Evolutionary conservation across 1,284 basidiomycete species (phyloP).

Genomic region (Salmacisia buchloeana): DNA sequence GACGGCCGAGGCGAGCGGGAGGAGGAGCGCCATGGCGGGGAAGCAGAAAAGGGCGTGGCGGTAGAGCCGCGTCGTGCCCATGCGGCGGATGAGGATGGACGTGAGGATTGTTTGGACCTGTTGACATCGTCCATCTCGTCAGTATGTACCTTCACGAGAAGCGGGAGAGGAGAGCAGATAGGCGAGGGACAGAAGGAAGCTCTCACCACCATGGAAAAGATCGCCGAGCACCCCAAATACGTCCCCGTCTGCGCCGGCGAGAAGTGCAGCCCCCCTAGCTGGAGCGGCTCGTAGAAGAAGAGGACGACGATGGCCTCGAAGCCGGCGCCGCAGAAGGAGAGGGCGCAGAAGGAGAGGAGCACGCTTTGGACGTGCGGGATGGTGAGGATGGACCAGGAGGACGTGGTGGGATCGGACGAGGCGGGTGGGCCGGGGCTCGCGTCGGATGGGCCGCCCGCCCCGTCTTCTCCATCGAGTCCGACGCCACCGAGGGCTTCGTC

Average conservation of each 20-base stretch:
- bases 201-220: slow-evolving; percentile 27
- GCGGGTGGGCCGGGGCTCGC: too few relatives aligned
- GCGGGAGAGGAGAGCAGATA: slow-evolving; percentile 16
- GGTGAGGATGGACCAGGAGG: slow-evolving; percentile 13
- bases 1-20: slow-evolving; percentile 27
- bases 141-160: slow-evolving; percentile 21
- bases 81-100: background rate
- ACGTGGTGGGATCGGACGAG: background rate
- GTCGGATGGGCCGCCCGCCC: too few relatives aligned
- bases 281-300: slow-evolving; percentile 27
- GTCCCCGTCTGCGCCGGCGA: slow-evolving; percentile 25
- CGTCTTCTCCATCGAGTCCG: too few relatives aligned
- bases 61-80: slow-evolving; percentile 25
- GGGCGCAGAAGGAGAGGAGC: slow-evolving; percentile 22
- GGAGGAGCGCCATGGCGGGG: slow-evolving; percentile 23
- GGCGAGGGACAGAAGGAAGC: slow-evolving; percentile 19
- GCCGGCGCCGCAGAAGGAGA: slow-evolving; percentile 33
- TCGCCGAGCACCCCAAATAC: slow-evolving; percentile 28
- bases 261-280: slow-evolving; percentile 26
- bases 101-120: background rate
- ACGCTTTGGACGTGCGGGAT: slow-evolving; percentile 40
- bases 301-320: slow-evolving; percentile 32
- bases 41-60: slow-evolving; percentile 17
- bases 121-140: background rate
- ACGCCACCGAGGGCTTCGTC: too few relatives aligned